Evolutionary conservation across 805 yeast genomes (phyloP).

Genomic region (Candida dendrica): DNA sequence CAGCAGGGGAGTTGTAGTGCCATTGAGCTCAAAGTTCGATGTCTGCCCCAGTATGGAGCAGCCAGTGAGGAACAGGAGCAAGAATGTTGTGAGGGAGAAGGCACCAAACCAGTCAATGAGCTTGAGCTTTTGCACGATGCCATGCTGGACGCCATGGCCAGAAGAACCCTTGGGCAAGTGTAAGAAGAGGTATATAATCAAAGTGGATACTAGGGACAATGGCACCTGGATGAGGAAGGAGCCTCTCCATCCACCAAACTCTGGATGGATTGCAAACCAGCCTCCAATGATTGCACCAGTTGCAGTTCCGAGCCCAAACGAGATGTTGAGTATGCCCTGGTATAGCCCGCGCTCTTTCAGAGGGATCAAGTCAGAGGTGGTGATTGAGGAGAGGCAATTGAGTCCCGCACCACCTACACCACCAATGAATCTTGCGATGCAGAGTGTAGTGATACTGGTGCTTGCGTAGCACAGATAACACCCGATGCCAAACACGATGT

Average conservation of each 20-base stretch:
- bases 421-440: too few relatives aligned
- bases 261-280: constrained; percentile 39
- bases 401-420: too few relatives aligned
- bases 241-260: constrained; percentile 57
- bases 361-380: constrained; percentile 31
- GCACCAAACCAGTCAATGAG: constrained; percentile 68
- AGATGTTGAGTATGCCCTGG: constrained; percentile 74
- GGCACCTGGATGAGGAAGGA: constrained; percentile 50
- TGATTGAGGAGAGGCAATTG: too few relatives aligned
- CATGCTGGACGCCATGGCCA: constrained; percentile 43
- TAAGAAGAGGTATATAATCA: constrained; percentile 29
- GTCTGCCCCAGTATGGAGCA: constrained; percentile 56
- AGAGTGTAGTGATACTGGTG: too few relatives aligned
- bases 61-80: constrained; percentile 53
- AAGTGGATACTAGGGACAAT: constrained; percentile 35
- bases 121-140: constrained; percentile 37
- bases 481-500: too few relatives aligned
- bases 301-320: constrained; percentile 69
- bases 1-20: too few relatives aligned
- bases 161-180: constrained; percentile 41
- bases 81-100: constrained; percentile 45
- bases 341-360: constrained; percentile 68
- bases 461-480: too few relatives aligned
- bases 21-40: constrained; percentile 17
- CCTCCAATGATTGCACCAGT: constrained; percentile 53